Evolutionary conservation across 163 green algal species (phyloP).

Genomic region (Chlorella variabilis): DNA sequence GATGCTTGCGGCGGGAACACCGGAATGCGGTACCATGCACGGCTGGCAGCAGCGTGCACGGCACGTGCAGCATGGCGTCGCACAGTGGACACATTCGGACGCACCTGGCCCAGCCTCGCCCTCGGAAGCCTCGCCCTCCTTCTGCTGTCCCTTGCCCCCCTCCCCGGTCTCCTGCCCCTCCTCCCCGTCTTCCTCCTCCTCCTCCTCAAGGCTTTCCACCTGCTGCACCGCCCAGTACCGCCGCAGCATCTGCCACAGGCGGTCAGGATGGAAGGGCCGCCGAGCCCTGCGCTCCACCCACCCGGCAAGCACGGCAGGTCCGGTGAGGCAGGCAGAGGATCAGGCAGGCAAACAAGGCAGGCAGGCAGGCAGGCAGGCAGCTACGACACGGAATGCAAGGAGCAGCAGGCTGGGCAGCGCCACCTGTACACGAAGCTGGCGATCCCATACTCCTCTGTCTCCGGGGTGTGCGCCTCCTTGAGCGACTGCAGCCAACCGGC

Average conservation of each 20-base stretch:
- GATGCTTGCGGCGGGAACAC: too few species aligned
- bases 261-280: conserved; percentile 74
- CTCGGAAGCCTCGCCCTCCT: background rate
- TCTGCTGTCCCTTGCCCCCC: background rate
- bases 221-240: conserved; percentile 59
- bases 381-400: too few species aligned
- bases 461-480: conserved; percentile 51
- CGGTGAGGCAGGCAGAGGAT: too few species aligned
- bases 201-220: background rate
- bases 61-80: too few species aligned
- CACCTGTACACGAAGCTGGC: conserved; percentile 78
- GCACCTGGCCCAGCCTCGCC: background rate
- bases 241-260: conserved; percentile 67
- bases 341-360: too few species aligned
- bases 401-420: too few species aligned
- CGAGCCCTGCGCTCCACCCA: conserved; percentile 20
- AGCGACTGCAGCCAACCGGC: conserved; percentile 77
- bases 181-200: background rate
- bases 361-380: too few species aligned
- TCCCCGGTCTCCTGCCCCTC: background rate
- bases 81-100: too few species aligned
- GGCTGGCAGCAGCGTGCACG: too few species aligned
- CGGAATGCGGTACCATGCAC: too few species aligned
- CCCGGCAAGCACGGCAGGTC: too few species aligned
- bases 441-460: conserved; percentile 79